A percentile compares a stretch with the other conserved stretches of the same genome.
Conservation (phyloP, 2,329 filamentous ascomycete species). For the Aspergillus ibericus region DNA sequence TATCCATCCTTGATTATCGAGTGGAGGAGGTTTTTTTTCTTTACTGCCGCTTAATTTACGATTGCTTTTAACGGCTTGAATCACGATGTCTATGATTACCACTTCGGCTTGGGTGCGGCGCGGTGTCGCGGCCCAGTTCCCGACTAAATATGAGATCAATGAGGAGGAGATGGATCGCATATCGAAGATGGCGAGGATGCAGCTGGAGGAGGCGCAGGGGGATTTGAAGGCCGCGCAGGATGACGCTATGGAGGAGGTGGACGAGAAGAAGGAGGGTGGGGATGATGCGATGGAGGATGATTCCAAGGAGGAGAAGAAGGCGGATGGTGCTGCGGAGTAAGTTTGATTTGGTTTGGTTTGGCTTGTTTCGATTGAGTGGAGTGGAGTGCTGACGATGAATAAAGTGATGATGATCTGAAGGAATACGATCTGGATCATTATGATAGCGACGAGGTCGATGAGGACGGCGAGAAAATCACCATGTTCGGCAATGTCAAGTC, state of each 20-base stretch:
- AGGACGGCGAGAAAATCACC: constrained; percentile 69
- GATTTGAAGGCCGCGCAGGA: constrained; percentile 72
- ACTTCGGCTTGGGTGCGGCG: constrained; percentile 74
- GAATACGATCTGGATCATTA: constrained; percentile 97
- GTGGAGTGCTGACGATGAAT: constrained; percentile 1
- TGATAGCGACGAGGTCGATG: constrained; percentile 74
- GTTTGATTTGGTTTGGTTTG: neutral
- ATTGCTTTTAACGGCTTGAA: neutral
- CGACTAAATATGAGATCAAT: constrained; percentile 72
- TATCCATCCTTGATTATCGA: neutral
- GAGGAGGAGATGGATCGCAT: constrained; percentile 75
- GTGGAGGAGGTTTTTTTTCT: neutral
- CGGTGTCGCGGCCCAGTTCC: constrained; percentile 74
- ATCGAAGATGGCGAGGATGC: constrained; percentile 70
- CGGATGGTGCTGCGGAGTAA: constrained; percentile 19
- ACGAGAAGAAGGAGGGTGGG: constrained; percentile 36
- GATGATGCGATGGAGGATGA: constrained; percentile 25
- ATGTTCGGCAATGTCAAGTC: constrained; percentile 97
- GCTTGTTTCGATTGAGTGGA: too few relatives aligned
- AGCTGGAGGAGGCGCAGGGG: constrained; percentile 88
- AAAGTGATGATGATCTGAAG: constrained; percentile 74
- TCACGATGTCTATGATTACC: constrained; percentile 67
- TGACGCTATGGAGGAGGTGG: constrained; percentile 27
- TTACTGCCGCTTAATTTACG: neutral
- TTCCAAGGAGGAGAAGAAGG: constrained; percentile 27